phyloP scores from a whole-genome alignment of 179 eudicot genomes.

The Gypsophila paniculata region DNA sequence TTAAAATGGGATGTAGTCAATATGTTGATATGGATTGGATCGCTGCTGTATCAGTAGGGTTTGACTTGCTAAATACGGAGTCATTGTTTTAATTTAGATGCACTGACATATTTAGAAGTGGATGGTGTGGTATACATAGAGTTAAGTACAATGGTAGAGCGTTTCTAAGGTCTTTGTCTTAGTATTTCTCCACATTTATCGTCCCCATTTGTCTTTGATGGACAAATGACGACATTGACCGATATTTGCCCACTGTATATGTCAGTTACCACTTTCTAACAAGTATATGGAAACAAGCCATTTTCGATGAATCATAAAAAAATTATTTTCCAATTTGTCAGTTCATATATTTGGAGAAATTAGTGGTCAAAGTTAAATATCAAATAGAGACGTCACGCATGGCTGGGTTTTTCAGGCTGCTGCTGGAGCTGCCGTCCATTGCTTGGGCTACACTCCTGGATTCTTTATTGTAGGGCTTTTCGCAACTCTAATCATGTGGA shows the following conservation, averaged over 20 bases:
- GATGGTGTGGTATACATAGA: too few relatives aligned
- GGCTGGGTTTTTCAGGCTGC: slow-evolving; percentile 61
- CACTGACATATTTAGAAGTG: background rate
- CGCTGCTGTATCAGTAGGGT: background rate
- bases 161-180: background rate
- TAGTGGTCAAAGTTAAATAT: background rate
- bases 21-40: background rate
- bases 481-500: slow-evolving; percentile 86
- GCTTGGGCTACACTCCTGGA: slow-evolving; percentile 97
- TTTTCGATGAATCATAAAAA: too few relatives aligned
- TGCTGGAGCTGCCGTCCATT: slow-evolving; percentile 84
- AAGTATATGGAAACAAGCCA: too few relatives aligned
- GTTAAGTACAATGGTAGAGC: background rate
- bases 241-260: too few relatives aligned
- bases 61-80: background rate
- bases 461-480: slow-evolving; percentile 86
- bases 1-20: background rate
- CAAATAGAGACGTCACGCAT: background rate
- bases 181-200: background rate
- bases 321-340: too few relatives aligned
- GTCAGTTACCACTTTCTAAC: too few relatives aligned
- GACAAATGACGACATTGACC: too few relatives aligned
- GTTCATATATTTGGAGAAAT: too few relatives aligned
- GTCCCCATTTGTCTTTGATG: background rate
- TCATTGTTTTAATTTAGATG: too few relatives aligned